These are phyloP conservation scores for Fusarium sp. DNA, from an alignment of 2,329 filamentous ascomycete genomes.

Conservation along the genomic window DNA sequence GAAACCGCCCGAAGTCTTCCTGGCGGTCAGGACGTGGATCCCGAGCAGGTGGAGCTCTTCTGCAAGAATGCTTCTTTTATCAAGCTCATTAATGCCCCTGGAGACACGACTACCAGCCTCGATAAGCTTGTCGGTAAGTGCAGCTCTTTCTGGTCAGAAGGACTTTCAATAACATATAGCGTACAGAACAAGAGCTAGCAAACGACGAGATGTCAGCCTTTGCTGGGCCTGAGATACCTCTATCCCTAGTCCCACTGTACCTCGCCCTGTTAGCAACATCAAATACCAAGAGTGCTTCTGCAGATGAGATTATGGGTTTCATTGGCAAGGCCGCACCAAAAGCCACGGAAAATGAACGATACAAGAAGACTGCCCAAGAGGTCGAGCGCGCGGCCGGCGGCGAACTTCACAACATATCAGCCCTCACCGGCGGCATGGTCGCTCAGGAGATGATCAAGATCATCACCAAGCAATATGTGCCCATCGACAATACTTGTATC, in stretches of 20 bases:
- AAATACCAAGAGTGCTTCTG: constrained; percentile 54
- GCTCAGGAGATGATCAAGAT: constrained; percentile 98
- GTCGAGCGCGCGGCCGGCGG: constrained; percentile 80
- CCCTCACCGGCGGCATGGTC: constrained; percentile 87
- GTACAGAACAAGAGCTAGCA: constrained; percentile 61
- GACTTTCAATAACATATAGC: not conserved
- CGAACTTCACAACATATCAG: constrained; percentile 92
- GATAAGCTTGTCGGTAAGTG: constrained; percentile 65
- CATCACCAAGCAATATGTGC: constrained; percentile 76
- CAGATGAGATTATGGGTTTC: constrained; percentile 63
- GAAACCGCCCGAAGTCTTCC: constrained; percentile 64
- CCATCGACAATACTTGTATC: constrained; percentile 75
- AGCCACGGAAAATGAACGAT: constrained; percentile 59
- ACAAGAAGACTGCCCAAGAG: constrained; percentile 68
- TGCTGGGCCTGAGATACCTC: constrained; percentile 56
- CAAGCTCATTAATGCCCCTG: constrained; percentile 76
- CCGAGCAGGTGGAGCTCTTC: constrained; percentile 85
- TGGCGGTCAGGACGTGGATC: constrained; percentile 64
- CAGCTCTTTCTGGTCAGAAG: not conserved
- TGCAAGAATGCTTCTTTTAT: constrained; percentile 96
- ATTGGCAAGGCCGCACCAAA: constrained; percentile 56
- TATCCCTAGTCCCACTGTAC: constrained; percentile 74
- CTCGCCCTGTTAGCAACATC: constrained; percentile 69
- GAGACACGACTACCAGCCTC: constrained; percentile 56
- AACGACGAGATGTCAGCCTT: constrained; percentile 63